Percentiles rank a stretch among this genome's conserved stretches.
Evolutionary conservation across 305 asterid species (phyloP).

Genomic region (Solanum hybrid): DNA sequence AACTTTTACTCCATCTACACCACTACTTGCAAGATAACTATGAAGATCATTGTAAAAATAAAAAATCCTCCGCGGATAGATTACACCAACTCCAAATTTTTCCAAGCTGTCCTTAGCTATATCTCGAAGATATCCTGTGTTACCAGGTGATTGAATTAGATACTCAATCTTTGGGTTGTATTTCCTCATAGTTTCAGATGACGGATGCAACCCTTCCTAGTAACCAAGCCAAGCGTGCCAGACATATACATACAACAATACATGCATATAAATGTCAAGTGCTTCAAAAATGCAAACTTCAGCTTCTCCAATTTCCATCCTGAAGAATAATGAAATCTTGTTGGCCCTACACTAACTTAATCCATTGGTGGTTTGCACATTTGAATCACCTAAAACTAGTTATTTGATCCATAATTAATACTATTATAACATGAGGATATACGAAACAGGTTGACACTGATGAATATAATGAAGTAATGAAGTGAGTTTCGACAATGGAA

Average conservation of each 20-base stretch:
- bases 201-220: conserved; percentile 33
- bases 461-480: background rate
- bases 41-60: conserved; percentile 43
- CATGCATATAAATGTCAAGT: background rate
- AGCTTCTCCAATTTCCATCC: background rate
- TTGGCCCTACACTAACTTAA: background rate
- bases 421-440: background rate
- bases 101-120: conserved; percentile 43
- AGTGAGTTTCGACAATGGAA: background rate
- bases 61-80: conserved; percentile 27
- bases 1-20: background rate
- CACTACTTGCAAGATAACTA: background rate
- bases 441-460: background rate
- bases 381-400: background rate
- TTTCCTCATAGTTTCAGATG: conserved; percentile 1
- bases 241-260: conserved; percentile 15
- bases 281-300: background rate
- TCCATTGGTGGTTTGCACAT: background rate
- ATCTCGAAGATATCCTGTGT: conserved; percentile 30
- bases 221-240: conserved; percentile 40
- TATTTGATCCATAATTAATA: background rate
- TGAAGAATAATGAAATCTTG: background rate
- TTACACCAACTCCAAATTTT: conserved; percentile 46
- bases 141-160: conserved; percentile 56
- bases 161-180: conserved; percentile 31